Base-by-base conservation (phyloP, 2,329 filamentous ascomycete genomes). In the Botrytis cinerea region DNA sequence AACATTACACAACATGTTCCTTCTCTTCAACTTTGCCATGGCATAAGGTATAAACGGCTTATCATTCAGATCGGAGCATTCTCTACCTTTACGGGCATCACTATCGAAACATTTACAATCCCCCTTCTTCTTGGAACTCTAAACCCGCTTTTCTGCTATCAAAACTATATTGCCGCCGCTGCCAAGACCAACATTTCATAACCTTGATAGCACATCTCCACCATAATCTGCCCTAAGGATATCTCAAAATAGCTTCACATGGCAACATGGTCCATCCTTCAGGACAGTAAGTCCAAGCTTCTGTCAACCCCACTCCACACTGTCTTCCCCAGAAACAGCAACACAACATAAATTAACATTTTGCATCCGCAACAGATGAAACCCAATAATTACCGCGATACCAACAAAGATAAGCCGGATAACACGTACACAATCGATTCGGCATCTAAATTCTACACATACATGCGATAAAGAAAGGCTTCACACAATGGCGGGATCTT, bases 231-330 rank as follows among this genome's bases (percentile, higher is more conserved):
- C n/a, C 18, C n/a, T 40, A 22, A 4, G 40, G 43, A 69, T 32
- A 69, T 32, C 48, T 69, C 66, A 43, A 43, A 59, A 69, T 69
- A 69, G n/a, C 48, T 57, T 69, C 66, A 69, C 32, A 67, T 67
- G 35, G 25, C 45, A 66, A 51, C 46, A 71, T 38, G 57, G 22
- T 48, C 69, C 40, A 68, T 43, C 66, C 48, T 57, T 69, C 66
- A 69, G 18, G 28, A 59, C 25, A 20, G 48, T 4, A 68, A 57
- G 57, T 71, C 69, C 28, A 63, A 71, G 69, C 64, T 68, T 68
- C 46, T 48, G n/a, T 43, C 18, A 35, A 68, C 48, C 66, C 48
- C 46, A 68, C 64, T 68, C 20, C 64, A 54, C 35, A 38, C 48
- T 25, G 57, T n/a, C 48, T 68, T 57, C 35, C 16, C 66, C 35